Evolutionary conservation across 805 yeast species (phyloP).

Genomic region (Hanseniaspora jakobsenii): DNA sequence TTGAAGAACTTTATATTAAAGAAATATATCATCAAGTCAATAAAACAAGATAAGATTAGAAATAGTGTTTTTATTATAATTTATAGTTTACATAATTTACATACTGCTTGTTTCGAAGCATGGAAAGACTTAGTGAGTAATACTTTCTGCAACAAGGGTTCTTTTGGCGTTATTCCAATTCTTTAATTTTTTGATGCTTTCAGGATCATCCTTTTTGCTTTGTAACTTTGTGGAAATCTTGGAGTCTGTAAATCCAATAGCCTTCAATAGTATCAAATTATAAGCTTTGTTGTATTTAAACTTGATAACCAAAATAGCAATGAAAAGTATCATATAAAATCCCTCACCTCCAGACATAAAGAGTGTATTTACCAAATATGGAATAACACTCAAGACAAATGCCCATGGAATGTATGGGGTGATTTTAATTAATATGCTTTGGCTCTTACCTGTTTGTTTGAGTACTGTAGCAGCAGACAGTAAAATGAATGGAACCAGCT

Average conservation of each 20-base stretch:
- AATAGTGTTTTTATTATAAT: too few relatives aligned
- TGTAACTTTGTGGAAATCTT: neutral
- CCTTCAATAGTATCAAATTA: conserved; percentile 1
- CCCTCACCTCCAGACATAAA: conserved; percentile 4
- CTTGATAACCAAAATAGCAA: conserved; percentile 1
- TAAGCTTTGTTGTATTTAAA: conserved; percentile 11
- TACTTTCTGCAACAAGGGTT: conserved; percentile 5
- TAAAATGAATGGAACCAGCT: conserved; percentile 3
- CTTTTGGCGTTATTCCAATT: conserved; percentile 8
- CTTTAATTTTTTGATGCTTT: neutral
- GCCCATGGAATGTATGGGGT: neutral
- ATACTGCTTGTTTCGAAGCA: neutral
- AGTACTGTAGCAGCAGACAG: conserved; percentile 1
- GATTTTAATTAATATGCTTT: neutral
- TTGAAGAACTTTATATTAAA: too few relatives aligned
- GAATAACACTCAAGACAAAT: neutral
- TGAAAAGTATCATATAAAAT: neutral
- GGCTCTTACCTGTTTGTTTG: neutral
- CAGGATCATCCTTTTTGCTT: neutral
- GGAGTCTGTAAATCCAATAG: neutral
- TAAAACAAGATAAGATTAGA: too few relatives aligned
- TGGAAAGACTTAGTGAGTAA: too few relatives aligned
- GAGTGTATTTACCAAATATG: conserved; percentile 1
- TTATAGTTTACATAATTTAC: too few relatives aligned
- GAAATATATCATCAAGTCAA: too few relatives aligned